These are phyloP conservation scores for Colletotrichum sidae DNA, from an alignment of 2,329 filamentous ascomycete species.

Conservation along the genomic window DNA sequence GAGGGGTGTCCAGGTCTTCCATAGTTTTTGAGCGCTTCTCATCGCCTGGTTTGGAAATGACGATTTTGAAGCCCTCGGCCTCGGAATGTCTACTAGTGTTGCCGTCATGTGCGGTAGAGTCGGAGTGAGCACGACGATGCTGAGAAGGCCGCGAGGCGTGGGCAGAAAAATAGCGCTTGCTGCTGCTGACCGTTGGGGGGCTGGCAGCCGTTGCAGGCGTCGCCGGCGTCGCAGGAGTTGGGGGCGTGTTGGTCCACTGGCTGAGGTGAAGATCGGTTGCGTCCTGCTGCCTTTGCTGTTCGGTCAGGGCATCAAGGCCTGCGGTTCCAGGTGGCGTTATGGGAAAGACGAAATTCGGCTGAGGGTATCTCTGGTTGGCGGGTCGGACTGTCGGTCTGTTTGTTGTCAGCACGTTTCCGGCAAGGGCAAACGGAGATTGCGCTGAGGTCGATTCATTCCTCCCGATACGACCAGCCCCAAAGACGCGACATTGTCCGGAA, in stretches of 20 bases:
- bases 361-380: slow-evolving; percentile 70
- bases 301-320: slow-evolving; percentile 60
- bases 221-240: slow-evolving; percentile 41
- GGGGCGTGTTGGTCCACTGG: slow-evolving; percentile 58
- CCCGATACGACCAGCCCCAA: background rate
- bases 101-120: slow-evolving; percentile 80
- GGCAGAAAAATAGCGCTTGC: slow-evolving; percentile 49
- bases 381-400: slow-evolving; percentile 71
- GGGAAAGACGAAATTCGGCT: slow-evolving; percentile 70
- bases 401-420: slow-evolving; percentile 39
- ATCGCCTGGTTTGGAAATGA: slow-evolving; percentile 79
- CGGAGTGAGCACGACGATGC: slow-evolving; percentile 77
- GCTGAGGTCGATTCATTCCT: slow-evolving; percentile 31
- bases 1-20: slow-evolving; percentile 62
- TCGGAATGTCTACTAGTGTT: slow-evolving; percentile 64
- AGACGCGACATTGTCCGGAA: slow-evolving; percentile 25
- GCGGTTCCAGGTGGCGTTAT: slow-evolving; percentile 70
- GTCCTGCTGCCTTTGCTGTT: slow-evolving; percentile 43
- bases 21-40: slow-evolving; percentile 71
- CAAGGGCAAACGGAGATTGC: slow-evolving; percentile 20
- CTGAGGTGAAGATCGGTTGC: slow-evolving; percentile 46
- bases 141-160: slow-evolving; percentile 43
- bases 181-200: slow-evolving; percentile 50
- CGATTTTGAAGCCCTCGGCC: slow-evolving; percentile 79
- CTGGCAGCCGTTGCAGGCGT: slow-evolving; percentile 38